phyloP scores from a whole-genome alignment of 352 stramenopile genomes.

The Pythium dissimile region DNA sequence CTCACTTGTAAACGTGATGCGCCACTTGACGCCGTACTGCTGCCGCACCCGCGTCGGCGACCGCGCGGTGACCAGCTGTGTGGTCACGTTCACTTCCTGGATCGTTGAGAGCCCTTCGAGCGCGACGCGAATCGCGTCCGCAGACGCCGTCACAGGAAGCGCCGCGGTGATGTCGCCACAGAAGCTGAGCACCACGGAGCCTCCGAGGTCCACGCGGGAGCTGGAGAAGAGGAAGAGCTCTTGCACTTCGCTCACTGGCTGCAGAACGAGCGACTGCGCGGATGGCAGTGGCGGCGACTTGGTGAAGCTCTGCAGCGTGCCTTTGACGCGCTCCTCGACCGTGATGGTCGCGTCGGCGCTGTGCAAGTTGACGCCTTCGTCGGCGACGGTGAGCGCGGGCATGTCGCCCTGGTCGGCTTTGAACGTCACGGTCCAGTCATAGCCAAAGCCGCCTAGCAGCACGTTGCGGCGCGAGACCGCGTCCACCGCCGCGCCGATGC shows the following conservation, averaged over 20 bases:
- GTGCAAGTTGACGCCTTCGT: slow-evolving; percentile 5
- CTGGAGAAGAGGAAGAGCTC: slow-evolving; percentile 65
- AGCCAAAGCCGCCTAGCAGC: slow-evolving; percentile 50
- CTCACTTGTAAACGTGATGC: slow-evolving; percentile 47
- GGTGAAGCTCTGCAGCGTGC: slow-evolving; percentile 24
- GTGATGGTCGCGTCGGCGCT: slow-evolving; percentile 25
- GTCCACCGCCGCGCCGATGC: slow-evolving; percentile 7
- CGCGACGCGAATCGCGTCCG: slow-evolving; percentile 38
- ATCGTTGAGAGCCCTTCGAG: slow-evolving; percentile 71
- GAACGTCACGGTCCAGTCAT: slow-evolving; percentile 71
- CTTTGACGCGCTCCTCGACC: slow-evolving; percentile 43
- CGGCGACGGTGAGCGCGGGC: slow-evolving; percentile 31
- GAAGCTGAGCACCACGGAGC: slow-evolving; percentile 54
- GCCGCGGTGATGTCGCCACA: slow-evolving; percentile 52
- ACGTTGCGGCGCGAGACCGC: slow-evolving; percentile 45
- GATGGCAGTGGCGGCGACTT: neutral
- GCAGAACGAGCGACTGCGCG: slow-evolving; percentile 29
- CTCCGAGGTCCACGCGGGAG: slow-evolving; percentile 57
- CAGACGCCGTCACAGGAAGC: slow-evolving; percentile 40
- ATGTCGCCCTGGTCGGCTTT: slow-evolving; percentile 44
- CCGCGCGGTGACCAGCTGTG: slow-evolving; percentile 23
- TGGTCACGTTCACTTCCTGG: slow-evolving; percentile 42
- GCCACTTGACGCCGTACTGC: slow-evolving; percentile 65
- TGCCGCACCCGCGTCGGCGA: slow-evolving; percentile 26
- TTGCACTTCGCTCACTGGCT: slow-evolving; percentile 46